Percentiles rank a stretch among this genome's conserved stretches.
phyloP scores from a whole-genome alignment of 2,329 filamentous ascomycete genomes.

The Sporothrix phasma region DNA sequence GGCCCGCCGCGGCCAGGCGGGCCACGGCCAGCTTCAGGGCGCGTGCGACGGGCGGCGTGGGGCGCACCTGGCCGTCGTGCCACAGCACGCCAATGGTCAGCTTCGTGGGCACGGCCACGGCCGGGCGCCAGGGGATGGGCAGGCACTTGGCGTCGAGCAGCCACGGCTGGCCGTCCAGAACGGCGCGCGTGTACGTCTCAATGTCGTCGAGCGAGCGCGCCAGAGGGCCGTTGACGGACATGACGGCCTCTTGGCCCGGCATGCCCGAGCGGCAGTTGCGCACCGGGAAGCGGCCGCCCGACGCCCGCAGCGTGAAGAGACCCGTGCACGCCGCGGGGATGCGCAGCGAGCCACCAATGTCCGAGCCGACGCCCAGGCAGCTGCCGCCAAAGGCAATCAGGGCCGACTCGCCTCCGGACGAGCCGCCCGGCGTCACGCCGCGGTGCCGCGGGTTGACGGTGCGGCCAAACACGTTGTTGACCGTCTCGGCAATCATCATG shows the following conservation, averaged over 20 bases:
- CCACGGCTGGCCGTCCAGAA: constrained; percentile 47
- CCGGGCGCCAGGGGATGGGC: constrained; percentile 45
- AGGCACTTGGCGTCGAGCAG: constrained; percentile 45
- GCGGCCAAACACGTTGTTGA: constrained; percentile 55
- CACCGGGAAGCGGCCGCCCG: constrained; percentile 50
- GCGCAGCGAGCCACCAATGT: constrained; percentile 50
- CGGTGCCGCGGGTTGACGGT: constrained; percentile 53
- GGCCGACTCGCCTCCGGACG: constrained; percentile 57
- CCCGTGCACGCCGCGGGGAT: constrained; percentile 47
- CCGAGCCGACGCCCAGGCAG: constrained; percentile 52
- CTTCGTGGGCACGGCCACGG: not conserved
- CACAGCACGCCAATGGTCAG: constrained; percentile 53
- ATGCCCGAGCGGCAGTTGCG: constrained; percentile 44
- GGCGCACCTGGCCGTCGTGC: constrained; percentile 54
- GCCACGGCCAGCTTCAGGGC: constrained; percentile 39
- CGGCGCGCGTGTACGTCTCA: constrained; percentile 40
- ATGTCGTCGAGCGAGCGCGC: constrained; percentile 46
- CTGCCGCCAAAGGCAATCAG: constrained; percentile 50
- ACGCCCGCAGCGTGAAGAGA: constrained; percentile 47
- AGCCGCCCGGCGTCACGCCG: constrained; percentile 51
- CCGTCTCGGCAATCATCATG: constrained; percentile 59
- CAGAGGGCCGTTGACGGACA: constrained; percentile 55
- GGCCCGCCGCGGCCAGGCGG: constrained; percentile 35
- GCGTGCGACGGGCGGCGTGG: constrained; percentile 54
- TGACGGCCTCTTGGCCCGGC: constrained; percentile 54